phyloP scores from a whole-genome alignment of 352 stramenopile genomes.

The Pythium utonaiense region DNA sequence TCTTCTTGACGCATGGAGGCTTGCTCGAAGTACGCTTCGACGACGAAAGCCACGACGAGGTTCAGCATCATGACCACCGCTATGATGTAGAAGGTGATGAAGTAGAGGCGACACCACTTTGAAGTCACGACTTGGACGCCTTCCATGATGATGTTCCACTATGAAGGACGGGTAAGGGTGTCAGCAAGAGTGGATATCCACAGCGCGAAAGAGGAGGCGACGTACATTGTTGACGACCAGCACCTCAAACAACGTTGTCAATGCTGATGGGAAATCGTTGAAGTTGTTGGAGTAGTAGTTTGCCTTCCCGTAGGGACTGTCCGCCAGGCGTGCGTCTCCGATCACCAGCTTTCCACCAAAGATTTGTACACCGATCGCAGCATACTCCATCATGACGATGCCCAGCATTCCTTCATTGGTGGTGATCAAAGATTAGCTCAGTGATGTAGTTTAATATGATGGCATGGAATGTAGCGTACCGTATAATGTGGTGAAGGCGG shows the following conservation, averaged over 20 bases:
- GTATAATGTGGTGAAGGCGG: conserved; percentile 54
- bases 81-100: conserved; percentile 70
- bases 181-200: background rate
- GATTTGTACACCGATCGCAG: conserved; percentile 48
- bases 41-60: conserved; percentile 64
- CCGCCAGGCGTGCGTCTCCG: conserved; percentile 29
- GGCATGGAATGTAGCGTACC: conserved; percentile 20
- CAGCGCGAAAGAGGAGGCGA: background rate
- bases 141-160: conserved; percentile 76
- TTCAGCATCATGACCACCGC: conserved; percentile 71
- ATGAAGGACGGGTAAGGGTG: background rate
- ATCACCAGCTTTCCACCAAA: conserved; percentile 57
- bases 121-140: conserved; percentile 47
- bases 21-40: conserved; percentile 56
- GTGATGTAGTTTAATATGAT: background rate
- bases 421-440: conserved; percentile 1
- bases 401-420: conserved; percentile 38
- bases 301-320: conserved; percentile 37
- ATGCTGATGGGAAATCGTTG: conserved; percentile 56
- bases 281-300: conserved; percentile 81
- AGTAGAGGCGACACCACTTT: conserved; percentile 60
- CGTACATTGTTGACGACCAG: conserved; percentile 76
- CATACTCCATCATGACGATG: conserved; percentile 63
- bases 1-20: conserved; percentile 7
- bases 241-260: conserved; percentile 70